These are phyloP conservation scores for Russula compacta DNA, from an alignment of 768 basidiomycete genomes.

Conservation along the genomic window DNA sequence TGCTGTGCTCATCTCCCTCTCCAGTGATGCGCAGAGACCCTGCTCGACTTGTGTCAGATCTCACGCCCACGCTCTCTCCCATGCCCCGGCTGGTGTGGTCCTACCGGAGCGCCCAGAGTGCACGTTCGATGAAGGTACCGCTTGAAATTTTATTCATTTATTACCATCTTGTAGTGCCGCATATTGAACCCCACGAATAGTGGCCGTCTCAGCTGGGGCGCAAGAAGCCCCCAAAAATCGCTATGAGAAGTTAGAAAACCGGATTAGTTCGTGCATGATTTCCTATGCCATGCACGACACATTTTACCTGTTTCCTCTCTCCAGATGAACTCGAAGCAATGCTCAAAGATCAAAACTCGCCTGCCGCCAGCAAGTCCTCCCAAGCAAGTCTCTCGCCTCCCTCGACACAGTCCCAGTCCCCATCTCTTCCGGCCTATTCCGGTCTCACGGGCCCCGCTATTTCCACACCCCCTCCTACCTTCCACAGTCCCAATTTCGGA, in stretches of 20 bases:
- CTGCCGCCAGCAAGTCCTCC: background rate
- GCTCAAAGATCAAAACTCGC: slow-evolving; percentile 29
- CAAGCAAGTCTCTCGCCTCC: slow-evolving; percentile 3
- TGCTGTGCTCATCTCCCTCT: background rate
- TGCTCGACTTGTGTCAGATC: slow-evolving; percentile 73
- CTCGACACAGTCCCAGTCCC: background rate
- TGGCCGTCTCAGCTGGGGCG: slow-evolving; percentile 27
- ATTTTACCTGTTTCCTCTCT: background rate
- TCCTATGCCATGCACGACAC: background rate
- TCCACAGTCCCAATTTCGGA: background rate
- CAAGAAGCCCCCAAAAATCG: slow-evolving; percentile 49
- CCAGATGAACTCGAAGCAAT: slow-evolving; percentile 66
- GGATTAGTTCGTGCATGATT: slow-evolving; percentile 47
- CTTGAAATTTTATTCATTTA: background rate
- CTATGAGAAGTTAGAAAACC: slow-evolving; percentile 55
- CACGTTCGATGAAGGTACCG: slow-evolving; percentile 63
- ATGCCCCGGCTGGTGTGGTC: slow-evolving; percentile 47
- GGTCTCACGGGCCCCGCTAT: background rate
- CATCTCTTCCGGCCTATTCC: background rate
- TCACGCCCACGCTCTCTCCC: slow-evolving; percentile 57
- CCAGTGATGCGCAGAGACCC: slow-evolving; percentile 65
- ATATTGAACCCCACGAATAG: slow-evolving; percentile 23
- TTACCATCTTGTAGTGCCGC: background rate
- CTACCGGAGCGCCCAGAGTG: slow-evolving; percentile 55
- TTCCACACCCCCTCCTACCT: background rate